A percentile compares a stretch with the other conserved stretches of the same genome.
These are phyloP conservation scores for Schizonepeta tenuifolia DNA, from an alignment of 257 asterid species.

Conservation along the genomic window DNA sequence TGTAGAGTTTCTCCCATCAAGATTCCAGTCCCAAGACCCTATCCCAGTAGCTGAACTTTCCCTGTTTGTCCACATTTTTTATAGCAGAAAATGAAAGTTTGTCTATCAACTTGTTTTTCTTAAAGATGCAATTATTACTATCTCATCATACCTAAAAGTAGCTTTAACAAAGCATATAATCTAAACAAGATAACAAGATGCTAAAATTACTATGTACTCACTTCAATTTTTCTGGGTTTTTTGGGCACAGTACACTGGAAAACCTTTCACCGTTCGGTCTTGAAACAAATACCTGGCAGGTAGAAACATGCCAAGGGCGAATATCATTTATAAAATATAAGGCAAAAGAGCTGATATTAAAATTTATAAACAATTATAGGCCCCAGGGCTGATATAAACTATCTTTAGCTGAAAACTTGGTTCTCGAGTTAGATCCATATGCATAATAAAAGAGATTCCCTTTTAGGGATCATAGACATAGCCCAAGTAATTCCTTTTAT, in stretches of 20 bases:
- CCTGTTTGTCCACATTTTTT: constrained; percentile 54
- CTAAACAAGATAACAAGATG: constrained; percentile 13
- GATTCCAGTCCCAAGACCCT: constrained; percentile 98
- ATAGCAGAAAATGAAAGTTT: neutral
- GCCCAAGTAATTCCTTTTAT: neutral
- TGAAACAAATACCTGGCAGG: constrained; percentile 77
- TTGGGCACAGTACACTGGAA: constrained; percentile 83
- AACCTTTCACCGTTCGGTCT: constrained; percentile 70
- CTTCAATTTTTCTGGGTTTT: constrained; percentile 55
- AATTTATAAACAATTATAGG: no score
- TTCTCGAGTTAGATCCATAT: constrained; percentile 16
- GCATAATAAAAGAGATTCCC: constrained; percentile 16
- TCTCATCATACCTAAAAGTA: no score
- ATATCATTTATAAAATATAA: constrained; percentile 17
- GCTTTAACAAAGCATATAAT: constrained; percentile 21
- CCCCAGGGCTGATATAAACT: neutral
- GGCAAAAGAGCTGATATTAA: neutral
- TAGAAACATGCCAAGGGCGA: constrained; percentile 22
- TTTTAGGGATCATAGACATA: neutral
- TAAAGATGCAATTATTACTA: constrained; percentile 1
- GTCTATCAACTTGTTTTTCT: constrained; percentile 13
- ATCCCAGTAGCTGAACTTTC: constrained; percentile 76
- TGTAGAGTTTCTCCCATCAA: constrained; percentile 67
- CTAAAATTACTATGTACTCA: constrained; percentile 42
- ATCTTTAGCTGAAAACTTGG: constrained; percentile 16